These are phyloP conservation scores for Scedosporium dehoogii DNA, from an alignment of 2,329 filamentous ascomycete species.

Conservation along the genomic window DNA sequence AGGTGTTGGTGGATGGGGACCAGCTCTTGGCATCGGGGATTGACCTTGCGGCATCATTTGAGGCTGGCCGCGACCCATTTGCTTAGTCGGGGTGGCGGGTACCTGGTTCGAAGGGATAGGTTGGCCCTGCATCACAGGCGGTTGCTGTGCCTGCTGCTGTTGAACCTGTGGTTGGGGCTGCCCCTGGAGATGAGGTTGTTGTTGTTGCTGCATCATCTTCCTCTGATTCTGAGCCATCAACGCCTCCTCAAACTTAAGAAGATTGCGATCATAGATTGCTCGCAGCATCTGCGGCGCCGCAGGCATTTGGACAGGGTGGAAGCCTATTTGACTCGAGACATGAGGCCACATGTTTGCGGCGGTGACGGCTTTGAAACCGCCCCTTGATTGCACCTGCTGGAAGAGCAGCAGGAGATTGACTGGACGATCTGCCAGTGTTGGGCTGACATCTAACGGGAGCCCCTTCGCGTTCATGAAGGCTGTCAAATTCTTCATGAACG, in stretches of 20 bases:
- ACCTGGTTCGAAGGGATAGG: slow-evolving; percentile 15
- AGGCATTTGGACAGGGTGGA: slow-evolving; percentile 53
- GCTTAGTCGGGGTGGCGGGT: slow-evolving; percentile 18
- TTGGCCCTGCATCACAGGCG: slow-evolving; percentile 18
- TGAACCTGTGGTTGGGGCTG: slow-evolving; percentile 30
- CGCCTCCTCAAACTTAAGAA: slow-evolving; percentile 66
- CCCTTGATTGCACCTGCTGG: slow-evolving; percentile 60
- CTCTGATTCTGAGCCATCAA: slow-evolving; percentile 48
- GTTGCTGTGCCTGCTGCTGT: slow-evolving; percentile 20
- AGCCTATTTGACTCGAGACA: slow-evolving; percentile 55
- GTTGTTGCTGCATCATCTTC: slow-evolving; percentile 41
- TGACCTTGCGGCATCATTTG: slow-evolving; percentile 20
- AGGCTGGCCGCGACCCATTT: slow-evolving; percentile 9
- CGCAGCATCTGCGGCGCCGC: slow-evolving; percentile 61
- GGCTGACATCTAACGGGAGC: slow-evolving; percentile 64
- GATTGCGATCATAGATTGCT: slow-evolving; percentile 63
- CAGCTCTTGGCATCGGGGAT: not conserved
- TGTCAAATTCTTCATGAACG: slow-evolving; percentile 66
- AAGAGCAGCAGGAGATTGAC: slow-evolving; percentile 73
- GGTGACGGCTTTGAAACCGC: slow-evolving; percentile 67
- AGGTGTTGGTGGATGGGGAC: not conserved
- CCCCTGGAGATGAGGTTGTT: slow-evolving; percentile 25
- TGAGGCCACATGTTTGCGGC: slow-evolving; percentile 63
- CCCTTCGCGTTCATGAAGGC: slow-evolving; percentile 69
- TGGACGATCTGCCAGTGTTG: slow-evolving; percentile 61